phyloP scores from a whole-genome alignment of 257 asterid species.

The Nicotiana tabacum region DNA sequence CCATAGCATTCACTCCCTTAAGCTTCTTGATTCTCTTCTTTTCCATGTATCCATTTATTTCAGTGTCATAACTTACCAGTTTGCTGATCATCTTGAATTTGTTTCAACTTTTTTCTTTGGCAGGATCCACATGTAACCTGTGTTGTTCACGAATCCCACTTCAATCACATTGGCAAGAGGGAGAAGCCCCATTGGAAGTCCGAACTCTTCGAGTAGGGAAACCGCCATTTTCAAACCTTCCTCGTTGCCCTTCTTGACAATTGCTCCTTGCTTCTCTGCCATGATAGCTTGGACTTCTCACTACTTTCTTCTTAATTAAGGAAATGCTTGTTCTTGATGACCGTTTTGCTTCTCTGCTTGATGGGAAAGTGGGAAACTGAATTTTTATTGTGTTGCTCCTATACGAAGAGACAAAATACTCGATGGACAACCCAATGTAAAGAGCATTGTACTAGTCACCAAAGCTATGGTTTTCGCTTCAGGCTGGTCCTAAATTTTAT shows the following conservation, averaged over 20 bases:
- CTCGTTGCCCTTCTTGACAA: slow-evolving; percentile 43
- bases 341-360: background rate
- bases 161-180: slow-evolving; percentile 60
- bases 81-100: slow-evolving; percentile 55
- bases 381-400: background rate
- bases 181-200: slow-evolving; percentile 66
- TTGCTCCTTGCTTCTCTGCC: slow-evolving; percentile 74
- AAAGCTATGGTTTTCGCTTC: background rate
- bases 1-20: slow-evolving; percentile 67
- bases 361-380: too few relatives aligned
- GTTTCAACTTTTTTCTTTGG: slow-evolving; percentile 58
- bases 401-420: slow-evolving; percentile 15
- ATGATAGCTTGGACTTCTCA: slow-evolving; percentile 17
- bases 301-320: background rate
- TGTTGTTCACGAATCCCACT: slow-evolving; percentile 57
- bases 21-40: slow-evolving; percentile 69
- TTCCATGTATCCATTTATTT: slow-evolving; percentile 41
- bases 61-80: slow-evolving; percentile 48
- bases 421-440: slow-evolving; percentile 32
- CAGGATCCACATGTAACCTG: slow-evolving; percentile 68
- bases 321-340: background rate
- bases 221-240: slow-evolving; percentile 48
- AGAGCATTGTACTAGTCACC: slow-evolving; percentile 33
- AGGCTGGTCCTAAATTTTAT: background rate
- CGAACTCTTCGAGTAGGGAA: slow-evolving; percentile 61